These are phyloP conservation scores for Biscogniauxia marginata DNA, from an alignment of 2,329 filamentous ascomycete genomes.

Conservation along the genomic window DNA sequence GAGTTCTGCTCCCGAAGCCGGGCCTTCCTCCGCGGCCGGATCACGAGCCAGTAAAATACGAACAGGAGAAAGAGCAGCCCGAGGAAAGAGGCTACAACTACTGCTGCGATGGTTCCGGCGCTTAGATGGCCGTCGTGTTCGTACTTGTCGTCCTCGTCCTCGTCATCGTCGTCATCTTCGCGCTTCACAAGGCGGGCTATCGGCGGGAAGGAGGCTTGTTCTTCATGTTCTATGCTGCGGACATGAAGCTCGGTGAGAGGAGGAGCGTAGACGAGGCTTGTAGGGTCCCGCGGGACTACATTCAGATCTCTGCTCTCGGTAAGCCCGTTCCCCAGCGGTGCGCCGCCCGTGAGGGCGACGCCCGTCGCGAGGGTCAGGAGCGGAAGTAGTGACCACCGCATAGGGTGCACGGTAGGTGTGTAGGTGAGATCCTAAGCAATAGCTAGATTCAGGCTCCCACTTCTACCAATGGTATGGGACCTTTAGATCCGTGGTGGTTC, in stretches of 20 bases:
- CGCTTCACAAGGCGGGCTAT: neutral
- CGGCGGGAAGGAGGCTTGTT: neutral
- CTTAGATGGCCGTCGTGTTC: neutral
- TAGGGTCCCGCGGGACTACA: neutral
- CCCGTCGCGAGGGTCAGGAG: neutral
- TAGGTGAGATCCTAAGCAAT: neutral
- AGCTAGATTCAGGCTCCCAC: neutral
- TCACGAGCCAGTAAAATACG: neutral
- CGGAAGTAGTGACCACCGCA: neutral
- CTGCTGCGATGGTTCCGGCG: neutral
- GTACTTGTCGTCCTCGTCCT: neutral
- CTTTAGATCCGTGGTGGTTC: neutral
- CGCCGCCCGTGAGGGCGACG: neutral
- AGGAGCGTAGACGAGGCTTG: neutral
- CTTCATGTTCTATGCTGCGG: neutral
- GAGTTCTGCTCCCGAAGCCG: too few species aligned
- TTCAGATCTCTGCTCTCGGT: neutral
- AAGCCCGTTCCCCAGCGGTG: neutral
- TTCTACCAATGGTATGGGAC: neutral
- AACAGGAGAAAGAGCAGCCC: neutral
- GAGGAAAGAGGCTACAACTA: neutral
- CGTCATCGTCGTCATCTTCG: neutral
- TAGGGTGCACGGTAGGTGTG: neutral
- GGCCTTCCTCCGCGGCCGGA: neutral
- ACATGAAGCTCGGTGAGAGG: neutral